Percentiles rank a stretch among this genome's conserved stretches.
These are phyloP conservation scores for Didymella sp. DNA, from an alignment of 2,329 filamentous ascomycete species.

Conservation along the genomic window DNA sequence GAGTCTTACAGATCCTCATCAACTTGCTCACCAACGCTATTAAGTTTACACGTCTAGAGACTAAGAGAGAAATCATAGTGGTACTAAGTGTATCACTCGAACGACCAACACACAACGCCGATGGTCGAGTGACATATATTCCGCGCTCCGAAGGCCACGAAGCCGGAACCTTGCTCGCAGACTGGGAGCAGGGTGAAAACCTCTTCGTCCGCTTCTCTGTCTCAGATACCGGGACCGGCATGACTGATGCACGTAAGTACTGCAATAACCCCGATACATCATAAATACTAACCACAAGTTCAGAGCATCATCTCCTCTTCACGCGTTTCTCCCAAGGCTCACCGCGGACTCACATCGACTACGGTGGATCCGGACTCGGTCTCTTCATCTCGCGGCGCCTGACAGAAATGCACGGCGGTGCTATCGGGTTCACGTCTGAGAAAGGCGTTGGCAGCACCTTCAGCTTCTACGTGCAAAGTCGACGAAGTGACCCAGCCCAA, in stretches of 20 bases:
- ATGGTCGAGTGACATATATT: conserved; percentile 30
- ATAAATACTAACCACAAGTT: too few relatives aligned
- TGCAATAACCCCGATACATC: too few relatives aligned
- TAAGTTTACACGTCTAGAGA: conserved; percentile 53
- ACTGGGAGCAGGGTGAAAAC: conserved; percentile 44
- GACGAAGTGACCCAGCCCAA: conserved; percentile 16
- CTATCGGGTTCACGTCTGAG: conserved; percentile 38
- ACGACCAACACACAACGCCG: conserved; percentile 42
- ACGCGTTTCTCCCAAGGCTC: conserved; percentile 43
- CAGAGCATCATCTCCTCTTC: conserved; percentile 47
- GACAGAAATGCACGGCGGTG: conserved; percentile 42
- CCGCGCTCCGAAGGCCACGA: conserved; percentile 20
- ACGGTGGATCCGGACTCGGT: conserved; percentile 47
- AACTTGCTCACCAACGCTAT: conserved; percentile 54
- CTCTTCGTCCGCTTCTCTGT: conserved; percentile 50
- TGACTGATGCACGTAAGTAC: conserved; percentile 43
- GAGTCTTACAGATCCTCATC: conserved; percentile 50
- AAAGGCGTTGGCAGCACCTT: conserved; percentile 40
- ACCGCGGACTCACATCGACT: conserved; percentile 47
- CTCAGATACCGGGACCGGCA: conserved; percentile 50
- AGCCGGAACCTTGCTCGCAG: conserved; percentile 31
- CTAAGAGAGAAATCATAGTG: conserved; percentile 42
- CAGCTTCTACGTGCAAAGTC: conserved; percentile 42
- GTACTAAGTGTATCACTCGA: conserved; percentile 42
- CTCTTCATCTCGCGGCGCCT: conserved; percentile 42